These are phyloP conservation scores for Quercus alba DNA, from an alignment of 306 rosid species.

Conservation along the genomic window DNA sequence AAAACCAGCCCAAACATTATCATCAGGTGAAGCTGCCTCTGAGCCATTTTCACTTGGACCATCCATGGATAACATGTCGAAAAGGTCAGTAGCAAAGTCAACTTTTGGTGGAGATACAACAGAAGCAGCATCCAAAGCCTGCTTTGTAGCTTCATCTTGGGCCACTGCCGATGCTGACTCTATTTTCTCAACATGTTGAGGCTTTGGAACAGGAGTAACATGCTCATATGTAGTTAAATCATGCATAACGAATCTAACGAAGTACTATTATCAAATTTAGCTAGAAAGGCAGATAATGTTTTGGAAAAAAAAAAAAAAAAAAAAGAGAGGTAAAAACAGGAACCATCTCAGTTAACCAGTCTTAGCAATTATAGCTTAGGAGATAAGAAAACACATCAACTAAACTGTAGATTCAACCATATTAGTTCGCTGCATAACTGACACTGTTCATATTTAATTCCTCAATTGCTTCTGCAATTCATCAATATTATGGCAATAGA, in stretches of 20 bases:
- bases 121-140: constrained; percentile 44
- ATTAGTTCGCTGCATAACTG: not conserved
- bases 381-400: not conserved
- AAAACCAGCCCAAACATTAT: constrained; percentile 93
- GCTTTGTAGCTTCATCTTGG: constrained; percentile 60
- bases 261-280: constrained; percentile 7
- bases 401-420: not conserved
- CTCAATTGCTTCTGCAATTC: not conserved
- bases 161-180: constrained; percentile 43
- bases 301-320: not conserved
- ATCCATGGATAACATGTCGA: constrained; percentile 79
- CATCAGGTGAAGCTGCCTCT: constrained; percentile 52
- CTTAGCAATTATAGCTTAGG: constrained; percentile 3
- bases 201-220: constrained; percentile 59
- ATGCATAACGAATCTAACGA: constrained; percentile 4
- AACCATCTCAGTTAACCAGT: constrained; percentile 13
- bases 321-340: not conserved
- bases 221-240: constrained; percentile 25
- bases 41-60: constrained; percentile 64
- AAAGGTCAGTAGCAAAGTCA: constrained; percentile 95
- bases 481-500: not conserved
- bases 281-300: not conserved
- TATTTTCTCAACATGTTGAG: constrained; percentile 59
- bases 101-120: constrained; percentile 64
- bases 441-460: not conserved